Percentiles rank a stretch among this genome's conserved stretches.
Conservation (phyloP, 805 yeast genomes). For the Zygotorulaspora danielsina region DNA sequence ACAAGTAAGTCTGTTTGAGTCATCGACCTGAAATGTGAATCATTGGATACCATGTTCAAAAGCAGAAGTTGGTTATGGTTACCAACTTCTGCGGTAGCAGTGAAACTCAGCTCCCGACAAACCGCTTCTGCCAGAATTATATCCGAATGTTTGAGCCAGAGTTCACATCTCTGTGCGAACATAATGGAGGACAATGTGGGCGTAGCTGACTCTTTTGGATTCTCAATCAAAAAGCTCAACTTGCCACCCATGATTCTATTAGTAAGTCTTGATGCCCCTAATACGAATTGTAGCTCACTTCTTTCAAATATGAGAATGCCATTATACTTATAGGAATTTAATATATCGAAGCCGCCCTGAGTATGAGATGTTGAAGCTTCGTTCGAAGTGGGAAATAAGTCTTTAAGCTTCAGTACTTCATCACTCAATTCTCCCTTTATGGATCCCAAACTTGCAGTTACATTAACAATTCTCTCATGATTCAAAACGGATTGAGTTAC, state of each 20-base stretch:
- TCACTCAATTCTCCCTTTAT: constrained; percentile 28
- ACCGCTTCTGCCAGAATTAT: constrained; percentile 20
- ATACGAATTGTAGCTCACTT: constrained; percentile 20
- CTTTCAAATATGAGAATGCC: constrained; percentile 19
- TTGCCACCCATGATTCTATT: constrained; percentile 18
- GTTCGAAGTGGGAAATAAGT: constrained; percentile 5
- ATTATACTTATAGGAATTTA: constrained; percentile 19
- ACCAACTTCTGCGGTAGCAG: constrained; percentile 21
- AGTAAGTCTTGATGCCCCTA: constrained; percentile 18
- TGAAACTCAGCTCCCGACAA: constrained; percentile 18
- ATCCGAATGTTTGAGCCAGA: constrained; percentile 19
- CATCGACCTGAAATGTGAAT: constrained; percentile 23
- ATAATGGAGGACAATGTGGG: constrained; percentile 25
- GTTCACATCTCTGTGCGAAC: constrained; percentile 21
- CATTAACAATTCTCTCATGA: constrained; percentile 20
- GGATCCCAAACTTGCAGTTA: constrained; percentile 24
- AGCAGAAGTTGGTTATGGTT: constrained; percentile 16
- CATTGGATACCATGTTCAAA: constrained; percentile 19
- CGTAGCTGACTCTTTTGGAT: constrained; percentile 20
- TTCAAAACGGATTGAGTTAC: constrained; percentile 8
- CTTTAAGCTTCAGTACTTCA: constrained; percentile 17
- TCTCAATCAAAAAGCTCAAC: constrained; percentile 21
- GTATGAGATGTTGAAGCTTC: neutral
- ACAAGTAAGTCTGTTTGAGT: constrained; percentile 20
- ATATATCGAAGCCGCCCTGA: neutral